phyloP scores from a whole-genome alignment of 176 grass and related monocot genomes.

The Oryza coarctata region DNA sequence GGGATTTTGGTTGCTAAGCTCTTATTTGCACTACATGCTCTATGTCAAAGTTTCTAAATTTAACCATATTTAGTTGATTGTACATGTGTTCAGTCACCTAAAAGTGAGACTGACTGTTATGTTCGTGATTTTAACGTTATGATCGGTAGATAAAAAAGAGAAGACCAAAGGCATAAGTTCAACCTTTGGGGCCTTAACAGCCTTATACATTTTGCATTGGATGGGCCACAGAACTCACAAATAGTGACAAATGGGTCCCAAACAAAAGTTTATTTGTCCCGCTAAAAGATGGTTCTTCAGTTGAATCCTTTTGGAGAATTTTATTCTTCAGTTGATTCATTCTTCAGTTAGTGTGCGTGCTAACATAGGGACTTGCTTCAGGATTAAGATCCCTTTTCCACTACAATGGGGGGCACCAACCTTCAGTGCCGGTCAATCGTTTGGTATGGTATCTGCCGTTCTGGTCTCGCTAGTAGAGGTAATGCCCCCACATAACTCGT shows the following conservation, averaged over 20 bases:
- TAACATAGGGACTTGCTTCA: conserved; percentile 32
- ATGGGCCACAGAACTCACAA: background rate
- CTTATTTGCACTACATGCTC: background rate
- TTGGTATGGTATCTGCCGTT: conserved; percentile 96
- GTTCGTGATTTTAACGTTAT: background rate
- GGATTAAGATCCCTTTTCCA: conserved; percentile 95
- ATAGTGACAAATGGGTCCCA: background rate
- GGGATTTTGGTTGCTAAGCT: background rate
- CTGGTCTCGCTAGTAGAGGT: conserved; percentile 96
- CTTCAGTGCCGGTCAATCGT: conserved; percentile 89
- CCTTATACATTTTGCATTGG: background rate
- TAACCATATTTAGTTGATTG: background rate
- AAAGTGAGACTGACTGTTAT: background rate
- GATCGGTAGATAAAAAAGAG: background rate
- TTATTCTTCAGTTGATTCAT: background rate
- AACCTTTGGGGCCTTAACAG: background rate
- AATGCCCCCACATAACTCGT: conserved; percentile 15
- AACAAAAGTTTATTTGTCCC: background rate
- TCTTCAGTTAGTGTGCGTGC: background rate
- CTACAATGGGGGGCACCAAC: conserved; percentile 97
- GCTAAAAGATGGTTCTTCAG: background rate
- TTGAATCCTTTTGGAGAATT: background rate
- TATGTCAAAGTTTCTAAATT: background rate
- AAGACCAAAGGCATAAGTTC: background rate
- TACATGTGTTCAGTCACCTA: background rate